Evolutionary conservation across 2,329 filamentous ascomycete genomes (phyloP).

Genomic region (Aspergillus sp.): DNA sequence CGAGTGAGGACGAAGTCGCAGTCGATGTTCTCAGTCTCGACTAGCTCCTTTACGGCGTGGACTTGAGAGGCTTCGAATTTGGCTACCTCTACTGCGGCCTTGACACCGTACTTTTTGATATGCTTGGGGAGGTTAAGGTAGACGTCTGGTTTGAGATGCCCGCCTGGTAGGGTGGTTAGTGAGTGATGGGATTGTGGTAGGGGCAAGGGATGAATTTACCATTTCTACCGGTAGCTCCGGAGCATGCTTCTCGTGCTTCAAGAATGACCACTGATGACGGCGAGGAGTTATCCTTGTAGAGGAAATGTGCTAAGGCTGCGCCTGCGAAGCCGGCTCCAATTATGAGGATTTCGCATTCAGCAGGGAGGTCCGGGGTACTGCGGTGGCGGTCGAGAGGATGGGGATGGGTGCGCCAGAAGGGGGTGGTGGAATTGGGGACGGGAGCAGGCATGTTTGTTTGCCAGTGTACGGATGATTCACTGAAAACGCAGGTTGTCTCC

Average conservation of each 20-base stretch:
- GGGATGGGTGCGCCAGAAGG: slow-evolving; percentile 14
- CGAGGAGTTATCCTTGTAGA: slow-evolving; percentile 26
- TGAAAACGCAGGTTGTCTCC: too few relatives aligned
- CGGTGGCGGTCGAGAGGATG: slow-evolving; percentile 15
- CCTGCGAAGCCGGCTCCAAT: slow-evolving; percentile 52
- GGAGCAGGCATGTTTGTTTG: neutral
- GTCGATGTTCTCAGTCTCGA: slow-evolving; percentile 45
- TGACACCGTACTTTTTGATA: slow-evolving; percentile 34
- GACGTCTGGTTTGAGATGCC: slow-evolving; percentile 46
- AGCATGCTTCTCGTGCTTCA: slow-evolving; percentile 44
- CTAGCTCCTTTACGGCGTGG: slow-evolving; percentile 41
- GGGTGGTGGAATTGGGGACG: slow-evolving; percentile 6
- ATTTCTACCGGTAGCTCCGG: slow-evolving; percentile 48
- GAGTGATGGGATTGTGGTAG: too few relatives aligned
- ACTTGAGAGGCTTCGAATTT: slow-evolving; percentile 45
- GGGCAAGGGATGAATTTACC: slow-evolving; percentile 22
- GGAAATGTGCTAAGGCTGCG: slow-evolving; percentile 45
- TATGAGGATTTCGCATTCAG: slow-evolving; percentile 46
- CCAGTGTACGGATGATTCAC: too few relatives aligned
- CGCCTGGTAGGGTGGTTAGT: slow-evolving; percentile 20
- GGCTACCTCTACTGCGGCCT: slow-evolving; percentile 40
- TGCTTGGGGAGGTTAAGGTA: slow-evolving; percentile 42
- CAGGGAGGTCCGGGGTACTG: slow-evolving; percentile 33
- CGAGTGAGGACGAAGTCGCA: slow-evolving; percentile 46
- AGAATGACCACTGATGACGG: slow-evolving; percentile 37